Evolutionary conservation across 2,329 filamentous ascomycete genomes (phyloP), one percentile per base, ranked within the genome.

Genomic region (Magnaporthiopsis rhizophila): DNA sequence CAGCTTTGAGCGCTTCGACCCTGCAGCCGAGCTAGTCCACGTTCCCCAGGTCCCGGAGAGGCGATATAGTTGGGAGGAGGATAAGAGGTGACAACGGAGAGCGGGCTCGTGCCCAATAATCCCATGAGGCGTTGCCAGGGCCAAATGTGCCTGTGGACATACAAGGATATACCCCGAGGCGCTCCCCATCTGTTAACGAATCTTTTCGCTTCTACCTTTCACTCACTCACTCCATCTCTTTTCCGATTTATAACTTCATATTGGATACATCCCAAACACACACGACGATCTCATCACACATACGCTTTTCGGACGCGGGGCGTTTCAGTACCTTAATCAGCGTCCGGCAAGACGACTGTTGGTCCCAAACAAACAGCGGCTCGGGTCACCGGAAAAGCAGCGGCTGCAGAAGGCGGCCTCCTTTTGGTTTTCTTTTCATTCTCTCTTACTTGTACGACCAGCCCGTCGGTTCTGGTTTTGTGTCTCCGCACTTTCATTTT

Each of bases 41-140:
- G 78, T 84, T 12, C 81, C 81, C 2, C 81, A 84, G 68, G 70
- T 80, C 64, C 79, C 81, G 3, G 77, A 77, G 38, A 78, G 75
- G 66, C 74, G 81, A 50, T 84, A 82, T 64, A 83, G 81, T 66
- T 84, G 81, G 81, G 81, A 83, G 67, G 74, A 78, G 6, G 72
- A 74, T 8, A 45, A 61, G 65, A 36, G 59, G 34, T 65, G n/a
- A 65, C 15, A 0, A 53, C 7, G 38, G n/a, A 53, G 45, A 53
- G n/a, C 18, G 7, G 18, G 45, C 45, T n/a, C n/a, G 9, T 21
- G 21, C 21, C n/a, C 45, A 26, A 26, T 3, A 26, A 26, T 11
- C 18, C n/a, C 8, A n/a, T 53, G 45, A 53, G 45, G 45, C 21
- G 21, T 24, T n/a, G 45, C 45, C 2, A 53, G n/a, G 45, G 7